phyloP scores from a whole-genome alignment of 306 rosid species.

The Lathyrus oleraceus region DNA sequence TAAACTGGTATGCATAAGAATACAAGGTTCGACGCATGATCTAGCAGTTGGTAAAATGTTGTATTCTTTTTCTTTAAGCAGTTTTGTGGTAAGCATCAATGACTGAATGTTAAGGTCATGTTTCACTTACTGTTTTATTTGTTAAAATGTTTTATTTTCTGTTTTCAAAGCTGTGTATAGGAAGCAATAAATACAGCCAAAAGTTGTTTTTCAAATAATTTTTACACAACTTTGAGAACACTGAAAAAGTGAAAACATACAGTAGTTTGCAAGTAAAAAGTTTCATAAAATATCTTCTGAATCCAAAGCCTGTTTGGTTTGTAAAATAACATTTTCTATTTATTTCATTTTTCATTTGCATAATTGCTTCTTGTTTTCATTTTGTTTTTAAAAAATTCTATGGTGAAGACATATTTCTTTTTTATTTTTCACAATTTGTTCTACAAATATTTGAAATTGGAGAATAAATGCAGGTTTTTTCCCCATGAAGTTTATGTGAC shows the following conservation, averaged over 20 bases:
- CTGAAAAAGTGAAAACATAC: no score
- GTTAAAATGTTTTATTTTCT: no score
- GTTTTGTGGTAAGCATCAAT: no score
- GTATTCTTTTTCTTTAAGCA: no score
- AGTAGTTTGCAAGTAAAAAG: no score
- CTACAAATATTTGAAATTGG: not conserved
- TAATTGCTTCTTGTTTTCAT: not conserved
- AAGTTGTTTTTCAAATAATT: not conserved
- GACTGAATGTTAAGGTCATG: no score
- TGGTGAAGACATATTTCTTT: not conserved
- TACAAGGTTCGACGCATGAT: not conserved
- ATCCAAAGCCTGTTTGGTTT: no score
- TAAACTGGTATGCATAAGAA: not conserved
- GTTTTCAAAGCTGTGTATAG: no score
- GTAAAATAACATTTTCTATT: no score
- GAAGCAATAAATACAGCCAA: not conserved
- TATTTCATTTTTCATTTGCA: not conserved
- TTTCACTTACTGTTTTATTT: no score
- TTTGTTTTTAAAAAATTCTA: not conserved
- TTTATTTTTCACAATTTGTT: not conserved
- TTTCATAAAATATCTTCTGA: no score
- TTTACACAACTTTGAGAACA: not conserved
- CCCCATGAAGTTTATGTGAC: constrained; percentile 9
- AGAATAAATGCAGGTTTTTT: not conserved
- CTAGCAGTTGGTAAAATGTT: not conserved